These are phyloP conservation scores for Pseudozyma pruni DNA, from an alignment of 1,284 basidiomycete genomes.

Conservation along the genomic window DNA sequence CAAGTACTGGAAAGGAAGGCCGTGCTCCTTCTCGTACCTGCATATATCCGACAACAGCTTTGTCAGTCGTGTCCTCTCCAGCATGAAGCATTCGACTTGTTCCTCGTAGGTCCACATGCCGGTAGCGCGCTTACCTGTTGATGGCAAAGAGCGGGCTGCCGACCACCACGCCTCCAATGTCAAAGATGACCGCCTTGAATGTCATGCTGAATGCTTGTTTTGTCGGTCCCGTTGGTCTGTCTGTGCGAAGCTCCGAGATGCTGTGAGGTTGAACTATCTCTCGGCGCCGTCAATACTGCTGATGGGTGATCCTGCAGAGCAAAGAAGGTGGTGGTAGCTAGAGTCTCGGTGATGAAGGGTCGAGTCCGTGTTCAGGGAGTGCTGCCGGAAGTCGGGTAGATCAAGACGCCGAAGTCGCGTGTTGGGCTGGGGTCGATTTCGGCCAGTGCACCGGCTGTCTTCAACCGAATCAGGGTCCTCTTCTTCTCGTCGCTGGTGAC, in stretches of 20 bases:
- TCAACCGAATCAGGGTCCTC: not conserved
- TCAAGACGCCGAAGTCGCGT: constrained; percentile 7
- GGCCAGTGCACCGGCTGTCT: too few relatives aligned
- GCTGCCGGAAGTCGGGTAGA: constrained; percentile 29
- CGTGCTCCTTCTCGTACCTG: constrained; percentile 55
- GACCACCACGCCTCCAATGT: constrained; percentile 68
- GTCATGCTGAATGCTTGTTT: constrained; percentile 5
- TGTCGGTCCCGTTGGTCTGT: not conserved
- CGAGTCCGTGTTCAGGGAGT: not conserved
- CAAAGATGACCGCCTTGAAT: constrained; percentile 60
- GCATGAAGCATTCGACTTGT: not conserved
- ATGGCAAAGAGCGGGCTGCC: constrained; percentile 66
- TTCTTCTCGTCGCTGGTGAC: not conserved
- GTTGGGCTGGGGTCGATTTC: too few relatives aligned
- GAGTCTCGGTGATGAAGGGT: not conserved
- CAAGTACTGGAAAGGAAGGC: constrained; percentile 66
- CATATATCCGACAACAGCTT: not conserved
- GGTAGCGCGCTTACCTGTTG: constrained; percentile 38
- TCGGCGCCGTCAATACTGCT: too few relatives aligned
- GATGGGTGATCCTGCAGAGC: too few relatives aligned
- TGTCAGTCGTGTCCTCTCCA: not conserved
- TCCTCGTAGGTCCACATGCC: too few relatives aligned
- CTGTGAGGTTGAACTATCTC: too few relatives aligned
- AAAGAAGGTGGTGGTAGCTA: not conserved
- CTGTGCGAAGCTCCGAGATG: too few relatives aligned